A percentile compares a stretch with the other conserved stretches of the same genome.
These are phyloP conservation scores for Pseudogymnoascus sp. DNA, from an alignment of 2,329 filamentous ascomycete genomes.

Conservation along the genomic window DNA sequence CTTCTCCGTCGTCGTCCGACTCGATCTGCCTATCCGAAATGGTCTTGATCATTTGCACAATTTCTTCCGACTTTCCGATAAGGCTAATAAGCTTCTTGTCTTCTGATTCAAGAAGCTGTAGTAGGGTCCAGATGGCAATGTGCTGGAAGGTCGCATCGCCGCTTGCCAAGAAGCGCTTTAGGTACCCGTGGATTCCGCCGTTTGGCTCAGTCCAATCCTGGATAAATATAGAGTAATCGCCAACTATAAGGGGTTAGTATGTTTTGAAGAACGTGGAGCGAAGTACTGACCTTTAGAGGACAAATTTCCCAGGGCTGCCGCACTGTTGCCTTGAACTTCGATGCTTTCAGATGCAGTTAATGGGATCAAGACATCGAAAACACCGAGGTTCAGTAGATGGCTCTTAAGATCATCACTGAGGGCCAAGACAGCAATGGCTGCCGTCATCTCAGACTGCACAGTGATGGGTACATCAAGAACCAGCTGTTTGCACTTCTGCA, in stretches of 20 bases:
- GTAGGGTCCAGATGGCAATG: conserved; percentile 95
- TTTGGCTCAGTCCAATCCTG: conserved; percentile 88
- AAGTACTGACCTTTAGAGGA: conserved; percentile 77
- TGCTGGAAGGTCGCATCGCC: conserved; percentile 98
- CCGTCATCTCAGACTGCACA: conserved; percentile 98
- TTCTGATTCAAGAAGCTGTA: conserved; percentile 92
- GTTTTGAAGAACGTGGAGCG: not conserved
- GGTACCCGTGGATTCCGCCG: conserved; percentile 91
- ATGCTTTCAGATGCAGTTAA: conserved; percentile 93
- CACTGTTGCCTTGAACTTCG: conserved; percentile 96
- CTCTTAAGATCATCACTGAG: conserved; percentile 93
- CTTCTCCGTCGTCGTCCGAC: conserved; percentile 75
- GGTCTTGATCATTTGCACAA: conserved; percentile 82
- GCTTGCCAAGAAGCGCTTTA: conserved; percentile 85
- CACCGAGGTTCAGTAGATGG: conserved; percentile 80
- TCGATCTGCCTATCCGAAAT: conserved; percentile 88
- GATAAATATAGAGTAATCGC: conserved; percentile 93
- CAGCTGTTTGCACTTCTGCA: conserved; percentile 97
- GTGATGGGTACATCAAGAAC: conserved; percentile 87
- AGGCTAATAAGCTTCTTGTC: conserved; percentile 81
- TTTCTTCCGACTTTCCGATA: conserved; percentile 82
- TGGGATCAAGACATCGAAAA: conserved; percentile 94
- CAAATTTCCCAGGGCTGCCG: conserved; percentile 87
- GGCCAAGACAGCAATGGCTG: conserved; percentile 93
- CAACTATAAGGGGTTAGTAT: conserved; percentile 55